These are phyloP conservation scores for Aspergillus sp. DNA, from an alignment of 2,329 filamentous ascomycete genomes.

Conservation along the genomic window DNA sequence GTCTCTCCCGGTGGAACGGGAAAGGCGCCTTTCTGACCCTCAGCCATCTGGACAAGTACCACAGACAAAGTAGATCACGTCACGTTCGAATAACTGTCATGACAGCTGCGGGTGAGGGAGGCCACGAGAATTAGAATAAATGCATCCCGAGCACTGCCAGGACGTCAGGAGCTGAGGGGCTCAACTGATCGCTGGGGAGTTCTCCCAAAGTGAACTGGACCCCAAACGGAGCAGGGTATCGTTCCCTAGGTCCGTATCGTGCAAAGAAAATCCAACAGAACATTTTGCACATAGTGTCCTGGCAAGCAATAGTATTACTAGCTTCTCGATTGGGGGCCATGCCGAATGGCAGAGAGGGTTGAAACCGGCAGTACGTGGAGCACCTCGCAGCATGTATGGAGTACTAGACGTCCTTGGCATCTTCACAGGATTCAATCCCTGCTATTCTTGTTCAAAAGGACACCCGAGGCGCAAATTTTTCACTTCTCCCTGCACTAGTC, in stretches of 20 bases:
- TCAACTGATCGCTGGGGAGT: not conserved
- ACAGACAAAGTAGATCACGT: not conserved
- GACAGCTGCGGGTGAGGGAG: not conserved
- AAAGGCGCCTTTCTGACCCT: not conserved
- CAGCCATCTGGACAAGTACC: not conserved
- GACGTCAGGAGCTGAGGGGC: not conserved
- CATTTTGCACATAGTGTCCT: too few species aligned
- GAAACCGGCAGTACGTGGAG: too few species aligned
- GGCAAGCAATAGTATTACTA: too few species aligned
- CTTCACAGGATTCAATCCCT: not conserved
- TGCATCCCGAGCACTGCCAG: too few species aligned
- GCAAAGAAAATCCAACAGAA: too few species aligned
- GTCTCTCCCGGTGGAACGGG: conserved; percentile 13
- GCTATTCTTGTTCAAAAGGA: not conserved
- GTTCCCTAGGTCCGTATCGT: too few species aligned
- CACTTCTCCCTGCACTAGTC: not conserved
- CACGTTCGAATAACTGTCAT: not conserved
- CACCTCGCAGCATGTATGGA: too few species aligned
- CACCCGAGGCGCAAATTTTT: not conserved
- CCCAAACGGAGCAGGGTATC: not conserved
- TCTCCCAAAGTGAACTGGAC: not conserved
- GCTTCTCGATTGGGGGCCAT: too few species aligned
- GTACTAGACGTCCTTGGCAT: too few species aligned
- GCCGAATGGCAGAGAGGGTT: too few species aligned
- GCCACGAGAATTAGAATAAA: not conserved